Base-by-base conservation (phyloP, 352 stramenopile genomes). In the Globisporangium barbulae region DNA sequence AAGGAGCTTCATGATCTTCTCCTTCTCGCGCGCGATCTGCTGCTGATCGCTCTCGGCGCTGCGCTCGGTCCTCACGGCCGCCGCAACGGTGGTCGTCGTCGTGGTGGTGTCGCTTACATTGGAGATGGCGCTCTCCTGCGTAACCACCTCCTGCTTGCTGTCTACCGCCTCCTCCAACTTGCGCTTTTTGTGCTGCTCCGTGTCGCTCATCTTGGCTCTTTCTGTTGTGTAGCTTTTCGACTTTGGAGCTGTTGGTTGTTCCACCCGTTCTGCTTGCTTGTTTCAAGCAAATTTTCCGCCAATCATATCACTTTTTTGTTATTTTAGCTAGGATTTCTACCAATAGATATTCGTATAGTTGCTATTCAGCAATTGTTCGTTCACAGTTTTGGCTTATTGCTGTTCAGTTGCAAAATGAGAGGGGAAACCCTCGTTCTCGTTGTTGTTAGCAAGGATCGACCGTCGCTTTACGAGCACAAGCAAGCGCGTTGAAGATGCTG, bases 1-100 rank as follows among this genome's bases (percentile, higher is more conserved):
- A 12, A 93, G 65, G 12, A 93, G 68, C 65, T 70, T 72, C n/a
- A 61, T 60, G 21, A 84, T 53, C 30, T 44, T 37, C 45, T 68
- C 64, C 19, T 73, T 72, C 54, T 73, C 69, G 9, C 67, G 56
- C n/a, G 55, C 61, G 57, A 72, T 35, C 33, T 63, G 30, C 55
- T 48, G 52, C 49, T 57, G 50, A 45, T 64, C 35, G n/a, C 67
- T 28, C 30, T 58, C 52, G 19, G 48, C 48, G 0, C n/a, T 35
- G 5, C 30, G 48, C 25, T 56, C 49, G 6, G 28, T 45, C 50
- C 8, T 39, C 44, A 22, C 28, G 47, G 35, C 52, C 39, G 19
- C 42, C 19, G 42, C 9, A 22, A 21, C 19, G 7, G 30, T 65
- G 42, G 33, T 56, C 31, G 35, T 30, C 54, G 28, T 67, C 21